These are phyloP conservation scores for Jamesozyma hellenica DNA, from an alignment of 805 yeast genomes.

Conservation along the genomic window DNA sequence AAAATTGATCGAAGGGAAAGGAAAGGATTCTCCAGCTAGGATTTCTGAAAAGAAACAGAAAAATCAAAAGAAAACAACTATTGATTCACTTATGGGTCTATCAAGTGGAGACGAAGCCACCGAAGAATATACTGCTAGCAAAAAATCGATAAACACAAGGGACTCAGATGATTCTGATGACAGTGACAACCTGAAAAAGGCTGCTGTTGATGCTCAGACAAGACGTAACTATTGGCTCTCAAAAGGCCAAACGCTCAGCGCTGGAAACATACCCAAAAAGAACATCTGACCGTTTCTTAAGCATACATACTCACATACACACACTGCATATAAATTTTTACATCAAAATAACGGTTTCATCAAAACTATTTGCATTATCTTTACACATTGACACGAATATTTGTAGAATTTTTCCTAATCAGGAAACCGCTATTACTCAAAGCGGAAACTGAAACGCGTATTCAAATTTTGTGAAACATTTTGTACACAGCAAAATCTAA, in stretches of 20 bases:
- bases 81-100: slow-evolving; percentile 4
- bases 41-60: not conserved
- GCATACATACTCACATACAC: not conserved
- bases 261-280: slow-evolving; percentile 2
- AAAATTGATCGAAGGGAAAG: too few relatives aligned
- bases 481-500: too few relatives aligned
- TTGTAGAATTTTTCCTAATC: too few relatives aligned
- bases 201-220: slow-evolving; percentile 26
- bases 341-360: too few relatives aligned
- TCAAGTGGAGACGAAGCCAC: slow-evolving; percentile 14
- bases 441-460: too few relatives aligned
- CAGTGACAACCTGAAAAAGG: slow-evolving; percentile 6
- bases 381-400: too few relatives aligned
- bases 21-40: too few relatives aligned
- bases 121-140: slow-evolving; percentile 5
- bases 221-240: slow-evolving; percentile 29
- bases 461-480: too few relatives aligned
- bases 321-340: too few relatives aligned
- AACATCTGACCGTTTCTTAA: not conserved
- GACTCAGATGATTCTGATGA: slow-evolving; percentile 1
- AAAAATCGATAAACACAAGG: not conserved
- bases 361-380: too few relatives aligned
- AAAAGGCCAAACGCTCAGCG: slow-evolving; percentile 21
- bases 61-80: not conserved
- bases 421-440: too few relatives aligned